These are phyloP conservation scores for Cyberlindnera maclurae DNA, from an alignment of 805 yeast species.

Conservation along the genomic window DNA sequence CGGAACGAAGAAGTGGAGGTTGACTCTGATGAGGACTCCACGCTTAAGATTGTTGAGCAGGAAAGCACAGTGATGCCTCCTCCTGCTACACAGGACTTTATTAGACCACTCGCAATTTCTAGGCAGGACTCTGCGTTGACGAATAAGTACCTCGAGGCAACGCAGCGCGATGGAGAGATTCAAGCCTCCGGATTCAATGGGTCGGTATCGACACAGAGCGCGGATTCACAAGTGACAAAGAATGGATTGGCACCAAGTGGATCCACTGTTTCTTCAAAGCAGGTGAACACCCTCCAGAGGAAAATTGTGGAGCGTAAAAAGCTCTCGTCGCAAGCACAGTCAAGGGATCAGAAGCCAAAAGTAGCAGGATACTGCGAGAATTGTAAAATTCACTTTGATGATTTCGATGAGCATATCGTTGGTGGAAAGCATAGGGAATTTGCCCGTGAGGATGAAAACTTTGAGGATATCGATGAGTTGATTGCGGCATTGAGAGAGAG, in stretches of 20 bases:
- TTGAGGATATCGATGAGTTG: constrained; percentile 68
- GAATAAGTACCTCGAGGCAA: constrained; percentile 17
- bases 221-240: constrained; percentile 25
- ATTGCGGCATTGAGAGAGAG: constrained; percentile 34
- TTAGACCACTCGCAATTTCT: constrained; percentile 9
- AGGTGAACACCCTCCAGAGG: constrained; percentile 40
- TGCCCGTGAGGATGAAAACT: constrained; percentile 66
- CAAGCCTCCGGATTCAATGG: constrained; percentile 56
- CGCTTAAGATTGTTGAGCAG: not conserved
- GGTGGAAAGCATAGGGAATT: constrained; percentile 69
- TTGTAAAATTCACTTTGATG: constrained; percentile 77
- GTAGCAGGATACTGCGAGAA: constrained; percentile 87
- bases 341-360: constrained; percentile 16
- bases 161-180: constrained; percentile 36
- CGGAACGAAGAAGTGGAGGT: not conserved
- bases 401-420: constrained; percentile 66
- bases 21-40: not conserved
- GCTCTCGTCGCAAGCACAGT: constrained; percentile 12
- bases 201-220: constrained; percentile 25
- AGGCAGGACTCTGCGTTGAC: constrained; percentile 17
- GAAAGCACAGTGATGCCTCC: constrained; percentile 14
- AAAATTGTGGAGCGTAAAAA: constrained; percentile 27
- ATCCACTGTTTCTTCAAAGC: constrained; percentile 48
- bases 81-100: constrained; percentile 6
- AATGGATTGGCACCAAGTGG: constrained; percentile 58